phyloP scores from a whole-genome alignment of 208 protist species.

The Wallacemonas sp. region DNA sequence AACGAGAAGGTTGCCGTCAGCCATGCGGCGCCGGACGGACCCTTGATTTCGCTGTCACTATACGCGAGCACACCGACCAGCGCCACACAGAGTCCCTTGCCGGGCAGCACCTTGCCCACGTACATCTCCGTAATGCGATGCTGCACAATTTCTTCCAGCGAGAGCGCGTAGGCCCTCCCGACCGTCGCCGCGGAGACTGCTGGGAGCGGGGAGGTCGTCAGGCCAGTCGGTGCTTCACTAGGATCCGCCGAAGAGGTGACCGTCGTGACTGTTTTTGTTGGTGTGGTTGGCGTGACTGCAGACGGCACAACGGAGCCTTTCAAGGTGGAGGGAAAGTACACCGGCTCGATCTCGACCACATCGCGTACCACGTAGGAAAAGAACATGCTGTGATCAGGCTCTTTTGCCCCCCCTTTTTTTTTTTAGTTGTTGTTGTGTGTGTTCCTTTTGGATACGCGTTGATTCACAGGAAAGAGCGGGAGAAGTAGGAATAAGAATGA shows the following conservation, averaged over 20 bases:
- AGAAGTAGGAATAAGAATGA: too few relatives aligned
- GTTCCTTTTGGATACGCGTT: not conserved
- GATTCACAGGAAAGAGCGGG: too few relatives aligned
- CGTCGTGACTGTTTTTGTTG: not conserved
- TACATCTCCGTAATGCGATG: conserved; percentile 85
- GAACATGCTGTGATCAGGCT: conserved; percentile 40
- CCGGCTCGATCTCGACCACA: conserved; percentile 77
- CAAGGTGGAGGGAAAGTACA: conserved; percentile 60
- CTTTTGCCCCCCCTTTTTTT: not conserved
- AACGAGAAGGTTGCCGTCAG: conserved; percentile 64
- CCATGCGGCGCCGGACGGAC: conserved; percentile 69
- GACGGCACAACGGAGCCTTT: not conserved
- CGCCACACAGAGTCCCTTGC: conserved; percentile 68
- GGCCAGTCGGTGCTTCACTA: not conserved
- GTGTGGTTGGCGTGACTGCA: not conserved
- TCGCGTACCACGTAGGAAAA: conserved; percentile 70
- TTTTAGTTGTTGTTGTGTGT: not conserved
- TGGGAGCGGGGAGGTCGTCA: not conserved
- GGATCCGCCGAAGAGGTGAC: not conserved
- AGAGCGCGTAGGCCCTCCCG: conserved; percentile 27
- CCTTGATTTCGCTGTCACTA: conserved; percentile 50
- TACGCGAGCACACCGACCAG: conserved; percentile 60
- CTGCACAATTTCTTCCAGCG: conserved; percentile 55
- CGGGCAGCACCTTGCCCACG: conserved; percentile 70
- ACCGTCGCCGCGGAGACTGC: not conserved